Evolutionary conservation across 1,139 yeast genomes (phyloP).

Genomic region (Sugiyamaella castrensis): DNA sequence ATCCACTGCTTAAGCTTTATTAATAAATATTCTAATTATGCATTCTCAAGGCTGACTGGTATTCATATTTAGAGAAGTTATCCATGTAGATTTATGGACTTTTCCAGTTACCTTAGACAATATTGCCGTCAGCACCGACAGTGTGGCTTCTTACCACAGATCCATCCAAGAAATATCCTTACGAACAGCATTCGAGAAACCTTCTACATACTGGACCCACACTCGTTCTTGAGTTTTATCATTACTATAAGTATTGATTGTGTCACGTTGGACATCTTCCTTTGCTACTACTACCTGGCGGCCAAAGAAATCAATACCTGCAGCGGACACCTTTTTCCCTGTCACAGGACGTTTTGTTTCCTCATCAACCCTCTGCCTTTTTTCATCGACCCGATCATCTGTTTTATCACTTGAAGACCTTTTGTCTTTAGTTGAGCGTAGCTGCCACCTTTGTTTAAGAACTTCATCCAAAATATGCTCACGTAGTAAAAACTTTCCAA

Average conservation of each 20-base stretch:
- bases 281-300: not conserved
- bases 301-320: conserved; percentile 10
- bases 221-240: conserved; percentile 36
- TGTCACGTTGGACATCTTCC: not conserved
- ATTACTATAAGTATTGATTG: no score
- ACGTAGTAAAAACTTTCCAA: conserved; percentile 32
- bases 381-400: conserved; percentile 3
- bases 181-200: conserved; percentile 90
- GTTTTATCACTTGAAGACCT: conserved; percentile 9
- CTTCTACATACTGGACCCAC: conserved; percentile 93
- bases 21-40: no score
- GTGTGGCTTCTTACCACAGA: conserved; percentile 8
- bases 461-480: conserved; percentile 27
- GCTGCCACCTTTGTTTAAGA: conserved; percentile 10
- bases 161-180: conserved; percentile 80
- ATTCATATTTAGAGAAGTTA: no score
- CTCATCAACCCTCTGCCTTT: conserved; percentile 14
- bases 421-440: conserved; percentile 15
- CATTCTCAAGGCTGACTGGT: no score
- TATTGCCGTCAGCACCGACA: no score
- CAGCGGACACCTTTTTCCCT: not conserved
- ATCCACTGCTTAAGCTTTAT: no score
- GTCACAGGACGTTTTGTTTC: not conserved
- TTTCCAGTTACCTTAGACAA: no score
- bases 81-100: no score